Percentiles rank a stretch among this genome's conserved stretches.
These are phyloP conservation scores for Amanita pallidorosea DNA, from an alignment of 768 basidiomycete genomes.

Conservation along the genomic window DNA sequence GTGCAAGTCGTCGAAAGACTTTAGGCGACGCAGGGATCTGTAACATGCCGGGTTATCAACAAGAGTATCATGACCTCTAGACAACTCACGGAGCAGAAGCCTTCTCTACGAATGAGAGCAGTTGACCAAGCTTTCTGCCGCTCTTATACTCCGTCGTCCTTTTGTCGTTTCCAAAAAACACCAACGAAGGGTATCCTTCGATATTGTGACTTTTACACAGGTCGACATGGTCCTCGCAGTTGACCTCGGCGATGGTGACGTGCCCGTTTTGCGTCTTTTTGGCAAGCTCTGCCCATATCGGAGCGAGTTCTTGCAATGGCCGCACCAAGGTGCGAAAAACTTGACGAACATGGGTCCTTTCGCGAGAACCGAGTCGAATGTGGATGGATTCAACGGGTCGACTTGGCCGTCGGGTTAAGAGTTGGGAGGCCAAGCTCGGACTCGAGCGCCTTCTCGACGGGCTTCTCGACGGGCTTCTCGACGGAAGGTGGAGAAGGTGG, in stretches of 20 bases:
- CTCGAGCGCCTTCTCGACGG: constrained; percentile 6
- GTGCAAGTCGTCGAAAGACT: constrained; percentile 24
- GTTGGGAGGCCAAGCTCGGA: constrained; percentile 10
- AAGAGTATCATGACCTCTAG: background rate
- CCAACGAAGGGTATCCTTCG: constrained; percentile 75
- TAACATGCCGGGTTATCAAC: constrained; percentile 23
- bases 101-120: constrained; percentile 68
- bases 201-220: constrained; percentile 63
- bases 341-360: constrained; percentile 39
- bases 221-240: constrained; percentile 69
- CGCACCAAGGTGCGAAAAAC: constrained; percentile 96
- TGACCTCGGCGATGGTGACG: constrained; percentile 74
- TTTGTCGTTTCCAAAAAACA: constrained; percentile 50
- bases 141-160: constrained; percentile 66
- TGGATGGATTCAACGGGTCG: constrained; percentile 19
- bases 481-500: constrained; percentile 5
- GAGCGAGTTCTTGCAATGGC: constrained; percentile 92
- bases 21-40: background rate
- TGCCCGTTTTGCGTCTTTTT: constrained; percentile 47
- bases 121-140: constrained; percentile 55
- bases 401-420: constrained; percentile 29
- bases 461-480: no score
- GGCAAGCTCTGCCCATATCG: constrained; percentile 71
- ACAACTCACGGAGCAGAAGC: constrained; percentile 57
- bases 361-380: constrained; percentile 27